Evolutionary conservation across 139 green algal genomes (phyloP), one percentile per base, ranked within the genome.

Genomic region (Closterium sp.): DNA sequence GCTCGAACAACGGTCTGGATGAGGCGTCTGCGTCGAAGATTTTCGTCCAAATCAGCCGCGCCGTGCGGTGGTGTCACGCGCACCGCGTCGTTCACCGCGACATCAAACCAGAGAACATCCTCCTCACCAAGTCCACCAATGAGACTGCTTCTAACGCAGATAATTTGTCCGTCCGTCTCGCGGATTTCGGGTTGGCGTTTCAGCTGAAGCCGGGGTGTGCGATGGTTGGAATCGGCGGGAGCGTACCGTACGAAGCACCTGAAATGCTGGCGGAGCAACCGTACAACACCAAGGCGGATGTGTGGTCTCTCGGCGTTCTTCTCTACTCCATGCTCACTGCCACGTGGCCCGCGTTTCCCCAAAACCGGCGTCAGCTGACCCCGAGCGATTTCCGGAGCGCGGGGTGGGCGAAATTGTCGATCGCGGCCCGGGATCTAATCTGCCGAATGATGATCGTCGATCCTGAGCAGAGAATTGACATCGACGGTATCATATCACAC

Each of bases 311-410:
- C n/a, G 88, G 88, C 33, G 38, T 87, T 6, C 43, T 91, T 25
- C 84, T 91, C 10, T 91, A 87, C 88, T 66, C n/a, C 28, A 35
- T 91, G 55, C 64, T 91, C 21, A 36, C 88, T 86, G 23, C 83
- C 83, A 86, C 30, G 7, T 86, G 83, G 83, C 83, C 83, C 30
- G n/a, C 83, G 83, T 86, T 86, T 86, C 55, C 55, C 55, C 16
- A 19, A 76, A 76, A 76, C 55, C 55, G 55, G 55, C 55, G 55
- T 28, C 55, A 76, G 55, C 55, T 76, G 16, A 76, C 55, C 55
- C 55, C 55, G 55, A 76, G 25, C 55, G 55, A 76, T 19, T 76
- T 76, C 55, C 55, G 55, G 55, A 76, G 55, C 12, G 12, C 55
- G 12, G 55, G 55, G 5, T 76, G 55, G 55, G 12, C 55, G 16